Percentiles rank a stretch among this genome's conserved stretches.
Evolutionary conservation across 2,329 filamentous ascomycete species (phyloP).

Genomic region (Biscogniauxia mediterranea): DNA sequence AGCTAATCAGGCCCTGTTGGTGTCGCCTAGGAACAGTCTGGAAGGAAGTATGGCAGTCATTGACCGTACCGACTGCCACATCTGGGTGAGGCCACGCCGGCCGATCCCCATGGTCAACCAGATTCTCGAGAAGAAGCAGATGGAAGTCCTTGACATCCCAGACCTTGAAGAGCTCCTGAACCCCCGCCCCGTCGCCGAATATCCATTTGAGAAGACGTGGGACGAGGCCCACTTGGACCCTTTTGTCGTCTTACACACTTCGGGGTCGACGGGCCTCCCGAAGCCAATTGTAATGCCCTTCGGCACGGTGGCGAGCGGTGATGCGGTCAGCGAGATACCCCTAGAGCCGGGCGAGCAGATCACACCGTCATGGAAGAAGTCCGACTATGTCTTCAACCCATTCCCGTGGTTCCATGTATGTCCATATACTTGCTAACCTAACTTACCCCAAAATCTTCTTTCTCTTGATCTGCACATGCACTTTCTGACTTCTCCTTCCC

Average conservation of each 20-base stretch:
- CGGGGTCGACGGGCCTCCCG: conserved; percentile 25
- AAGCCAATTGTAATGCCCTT: conserved; percentile 26
- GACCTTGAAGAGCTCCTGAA: conserved; percentile 20
- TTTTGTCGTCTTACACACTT: conserved; percentile 23
- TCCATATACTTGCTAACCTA: neutral
- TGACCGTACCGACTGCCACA: conserved; percentile 21
- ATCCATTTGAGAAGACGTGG: conserved; percentile 24
- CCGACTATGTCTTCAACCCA: conserved; percentile 23
- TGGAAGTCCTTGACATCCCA: conserved; percentile 22
- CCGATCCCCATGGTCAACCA: conserved; percentile 19
- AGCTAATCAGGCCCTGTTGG: conserved; percentile 18
- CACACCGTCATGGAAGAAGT: conserved; percentile 21
- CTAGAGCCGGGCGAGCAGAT: conserved; percentile 22
- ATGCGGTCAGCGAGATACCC: conserved; percentile 22
- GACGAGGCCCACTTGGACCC: conserved; percentile 21
- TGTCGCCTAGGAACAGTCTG: conserved; percentile 23
- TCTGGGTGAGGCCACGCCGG: conserved; percentile 20
- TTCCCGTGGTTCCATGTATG: conserved; percentile 26
- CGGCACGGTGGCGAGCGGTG: conserved; percentile 23
- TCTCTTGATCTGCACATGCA: neutral
- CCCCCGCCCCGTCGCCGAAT: conserved; percentile 19
- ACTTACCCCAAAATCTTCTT: neutral
- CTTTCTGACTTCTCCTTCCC: conserved; percentile 1
- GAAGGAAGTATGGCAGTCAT: conserved; percentile 23
- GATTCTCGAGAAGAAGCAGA: conserved; percentile 20